phyloP scores from a whole-genome alignment of 345 rosid genomes.

The Hevea brasiliensis region DNA sequence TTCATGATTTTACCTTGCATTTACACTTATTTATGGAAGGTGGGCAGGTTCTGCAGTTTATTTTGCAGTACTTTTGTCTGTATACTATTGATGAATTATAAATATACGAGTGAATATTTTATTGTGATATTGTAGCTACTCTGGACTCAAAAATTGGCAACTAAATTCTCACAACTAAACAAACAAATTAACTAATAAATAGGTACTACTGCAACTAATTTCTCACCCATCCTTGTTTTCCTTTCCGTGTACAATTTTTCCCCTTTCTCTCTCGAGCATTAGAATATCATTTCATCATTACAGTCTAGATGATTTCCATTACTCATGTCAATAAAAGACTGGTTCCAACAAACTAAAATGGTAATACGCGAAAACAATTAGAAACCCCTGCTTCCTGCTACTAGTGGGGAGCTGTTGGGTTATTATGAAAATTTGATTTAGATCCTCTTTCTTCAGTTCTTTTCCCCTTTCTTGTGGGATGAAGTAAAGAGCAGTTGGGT shows the following conservation, averaged over 20 bases:
- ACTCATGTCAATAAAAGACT: neutral
- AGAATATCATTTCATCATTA: neutral
- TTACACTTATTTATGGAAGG: neutral
- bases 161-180: neutral
- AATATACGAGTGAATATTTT: neutral
- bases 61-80: neutral
- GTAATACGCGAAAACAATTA: neutral
- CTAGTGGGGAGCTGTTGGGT: neutral
- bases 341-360: neutral
- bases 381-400: neutral
- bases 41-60: neutral
- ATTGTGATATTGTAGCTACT: neutral
- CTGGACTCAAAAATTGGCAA: neutral
- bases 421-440: too few relatives aligned
- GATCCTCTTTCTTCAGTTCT: neutral
- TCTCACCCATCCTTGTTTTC: too few relatives aligned
- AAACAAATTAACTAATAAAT: neutral
- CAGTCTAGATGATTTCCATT: neutral
- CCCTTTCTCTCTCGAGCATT: neutral
- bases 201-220: neutral
- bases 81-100: neutral
- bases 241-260: neutral
- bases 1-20: neutral
- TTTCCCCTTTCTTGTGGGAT: neutral
- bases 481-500: neutral